Evolutionary conservation across 2,329 filamentous ascomycete genomes (phyloP), one percentile per base, ranked within the genome.

Genomic region (Trichoderma sp.): DNA sequence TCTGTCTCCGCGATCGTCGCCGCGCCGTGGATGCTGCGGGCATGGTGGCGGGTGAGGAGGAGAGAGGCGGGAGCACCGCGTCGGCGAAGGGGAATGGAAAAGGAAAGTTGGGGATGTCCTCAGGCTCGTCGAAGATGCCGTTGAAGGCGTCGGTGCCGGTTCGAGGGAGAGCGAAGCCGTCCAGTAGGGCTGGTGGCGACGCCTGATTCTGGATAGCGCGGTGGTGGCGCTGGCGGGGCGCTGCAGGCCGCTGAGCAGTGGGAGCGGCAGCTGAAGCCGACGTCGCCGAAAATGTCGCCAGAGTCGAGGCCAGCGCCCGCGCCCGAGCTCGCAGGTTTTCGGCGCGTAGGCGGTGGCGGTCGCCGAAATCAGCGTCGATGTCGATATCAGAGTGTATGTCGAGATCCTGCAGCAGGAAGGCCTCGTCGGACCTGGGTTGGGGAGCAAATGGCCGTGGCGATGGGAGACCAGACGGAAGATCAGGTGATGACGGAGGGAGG

Each of bases 31-130:
- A 28, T 2, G 70, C 39, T 5, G 70, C 34, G 39, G 77, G 75
- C 77, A 78, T 77, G 59, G 60, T 73, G 59, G 77, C 75, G n/a
- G 55, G 32, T 18, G 56, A 1, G 16, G 75, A 75, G 26, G 79
- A 75, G 34, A 46, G 34, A 14, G 77, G 77, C 26, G 73, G 74
- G 6, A 71, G 65, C 11, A 75, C 72, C 24, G 72, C 76, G 34
- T 78, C 72, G 21, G 75, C 71, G 21, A 73, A 32, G 7, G 68
- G 54, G 26, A 39, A 28, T 16, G 37, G 37, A n/a, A 70, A 61
- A 76, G 37, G 37, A n/a, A 70, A 61, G 76, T 71, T 18, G 5
- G 49, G 24, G 5, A 43, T 28, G 18, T 51, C 32, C 21, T 64
- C 49, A 24, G 54, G 24, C 7, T 76, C 75, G 68, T 74, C 74